Base-by-base conservation (phyloP, 345 rosid genomes). In the Citrus glauca region DNA sequence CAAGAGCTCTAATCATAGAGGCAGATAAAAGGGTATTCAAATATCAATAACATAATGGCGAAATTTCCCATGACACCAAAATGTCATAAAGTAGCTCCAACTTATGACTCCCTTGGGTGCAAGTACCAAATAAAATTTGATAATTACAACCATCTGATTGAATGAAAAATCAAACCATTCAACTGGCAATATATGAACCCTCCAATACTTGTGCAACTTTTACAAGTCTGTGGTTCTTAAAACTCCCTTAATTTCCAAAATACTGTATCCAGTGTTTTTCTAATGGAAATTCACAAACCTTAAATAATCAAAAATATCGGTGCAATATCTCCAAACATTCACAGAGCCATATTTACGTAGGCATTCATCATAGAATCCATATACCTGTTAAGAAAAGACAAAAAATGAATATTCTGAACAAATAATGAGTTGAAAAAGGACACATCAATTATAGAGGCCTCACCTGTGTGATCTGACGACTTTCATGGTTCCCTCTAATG, bases 241-340 rank as follows among this genome's bases (percentile, higher is more conserved):
- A 66, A 42, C 37, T 69, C 61, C 57, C 19, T 25, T 25, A 24
- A 38, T 62, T 65, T 68, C 77, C 67, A 78, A 38, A 22, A 74
- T 7, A 72, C 17, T 40, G 65, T 42, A 48, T 61, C 64, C 50
- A 13, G 20, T 35, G 33, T 70, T 74, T 62, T 64, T 66, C 14
- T 33, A 22, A 77, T 42, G 30, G 64, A 64, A 66, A 78, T 40
- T 32, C 25, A 38, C 86, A 73, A 82, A 94, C 98, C 99, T 97
- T 79, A 97, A 80, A 82, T 97, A 97, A 88, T 94, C 98, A 84
- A 94, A 97, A 81, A 97, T 89, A 78, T 94, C 97, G 2, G 97
- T 97, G 90, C 98, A 97, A 80, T 97, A 97, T 93, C 97, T 90
- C 98, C 99, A 97, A 68, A 97, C 99, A 88, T 93, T 97, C 42